These are phyloP conservation scores for Aspergillus panamensis DNA, from an alignment of 495 filamentous ascomycete genomes.

Conservation along the genomic window DNA sequence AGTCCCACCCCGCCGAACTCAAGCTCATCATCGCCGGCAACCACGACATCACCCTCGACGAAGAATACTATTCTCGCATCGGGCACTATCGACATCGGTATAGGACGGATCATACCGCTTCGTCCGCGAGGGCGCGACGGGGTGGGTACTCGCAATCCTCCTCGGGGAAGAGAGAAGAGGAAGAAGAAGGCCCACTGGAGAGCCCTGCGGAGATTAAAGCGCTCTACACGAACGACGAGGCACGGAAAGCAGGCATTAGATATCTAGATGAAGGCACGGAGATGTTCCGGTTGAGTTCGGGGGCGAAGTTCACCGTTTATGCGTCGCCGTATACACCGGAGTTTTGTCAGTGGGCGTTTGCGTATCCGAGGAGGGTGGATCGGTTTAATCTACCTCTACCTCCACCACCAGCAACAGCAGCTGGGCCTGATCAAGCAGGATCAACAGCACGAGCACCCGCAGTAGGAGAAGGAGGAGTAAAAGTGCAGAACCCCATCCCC, in stretches of 20 bases:
- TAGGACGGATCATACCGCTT: constrained; percentile 16
- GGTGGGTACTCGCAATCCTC: neutral
- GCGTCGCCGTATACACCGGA: constrained; percentile 67
- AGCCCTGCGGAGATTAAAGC: constrained; percentile 31
- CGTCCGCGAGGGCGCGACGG: neutral
- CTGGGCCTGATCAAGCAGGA: neutral
- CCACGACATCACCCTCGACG: constrained; percentile 72
- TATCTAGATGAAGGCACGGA: constrained; percentile 67
- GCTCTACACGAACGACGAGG: constrained; percentile 49
- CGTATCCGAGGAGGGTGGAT: constrained; percentile 51
- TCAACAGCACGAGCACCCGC: neutral
- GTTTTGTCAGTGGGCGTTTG: constrained; percentile 58
- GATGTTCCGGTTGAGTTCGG: constrained; percentile 48
- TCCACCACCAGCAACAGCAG: constrained; percentile 10
- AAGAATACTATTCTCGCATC: constrained; percentile 40
- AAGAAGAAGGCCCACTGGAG: constrained; percentile 16
- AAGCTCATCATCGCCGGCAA: constrained; percentile 82
- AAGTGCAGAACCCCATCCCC: constrained; percentile 44
- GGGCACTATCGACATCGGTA: constrained; percentile 35
- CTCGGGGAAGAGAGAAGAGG: constrained; percentile 10
- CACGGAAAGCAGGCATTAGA: constrained; percentile 49
- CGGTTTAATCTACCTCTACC: constrained; percentile 46
- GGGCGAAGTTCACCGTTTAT: constrained; percentile 61
- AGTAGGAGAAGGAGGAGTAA: neutral
- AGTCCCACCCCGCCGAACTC: constrained; percentile 55